Conservation (phyloP, 805 yeast genomes). For the Pichia paraexigua region DNA sequence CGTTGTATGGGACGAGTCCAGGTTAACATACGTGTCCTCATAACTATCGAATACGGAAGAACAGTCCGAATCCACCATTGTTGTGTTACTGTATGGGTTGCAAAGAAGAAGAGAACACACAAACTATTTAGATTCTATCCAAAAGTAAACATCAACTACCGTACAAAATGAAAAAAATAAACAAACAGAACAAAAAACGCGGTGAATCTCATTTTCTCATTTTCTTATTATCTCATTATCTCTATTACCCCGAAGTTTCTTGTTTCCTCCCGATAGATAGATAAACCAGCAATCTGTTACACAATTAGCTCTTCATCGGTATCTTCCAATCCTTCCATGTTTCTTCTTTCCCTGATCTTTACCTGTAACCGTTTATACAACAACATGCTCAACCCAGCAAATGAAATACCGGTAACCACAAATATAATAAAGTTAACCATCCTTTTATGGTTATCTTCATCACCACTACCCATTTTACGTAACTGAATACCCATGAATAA, state of each 20-base stretch:
- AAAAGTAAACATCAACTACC: not conserved
- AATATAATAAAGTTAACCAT: slow-evolving; percentile 60
- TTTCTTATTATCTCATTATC: too few species aligned
- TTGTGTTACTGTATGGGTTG: not conserved
- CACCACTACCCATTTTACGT: slow-evolving; percentile 56
- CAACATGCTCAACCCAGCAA: slow-evolving; percentile 55
- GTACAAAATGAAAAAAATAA: too few species aligned
- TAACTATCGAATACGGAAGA: slow-evolving; percentile 1
- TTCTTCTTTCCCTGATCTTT: slow-evolving; percentile 17
- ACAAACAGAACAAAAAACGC: not conserved
- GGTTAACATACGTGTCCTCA: not conserved
- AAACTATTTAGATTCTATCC: not conserved
- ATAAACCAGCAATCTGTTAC: not conserved
- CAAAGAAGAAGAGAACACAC: not conserved
- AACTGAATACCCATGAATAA: slow-evolving; percentile 72
- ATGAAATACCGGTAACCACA: slow-evolving; percentile 43
- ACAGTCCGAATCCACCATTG: not conserved
- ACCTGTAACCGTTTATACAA: slow-evolving; percentile 50
- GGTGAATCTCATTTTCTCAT: not conserved
- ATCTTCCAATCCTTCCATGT: not conserved
- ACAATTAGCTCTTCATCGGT: not conserved
- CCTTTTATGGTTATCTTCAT: slow-evolving; percentile 37
- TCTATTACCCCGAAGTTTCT: too few species aligned
- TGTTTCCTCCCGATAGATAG: too few species aligned
- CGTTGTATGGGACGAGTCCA: not conserved